Conservation (phyloP, 225 moss, liverwort and hornwort species). For the Thuidium tamariscinum region DNA sequence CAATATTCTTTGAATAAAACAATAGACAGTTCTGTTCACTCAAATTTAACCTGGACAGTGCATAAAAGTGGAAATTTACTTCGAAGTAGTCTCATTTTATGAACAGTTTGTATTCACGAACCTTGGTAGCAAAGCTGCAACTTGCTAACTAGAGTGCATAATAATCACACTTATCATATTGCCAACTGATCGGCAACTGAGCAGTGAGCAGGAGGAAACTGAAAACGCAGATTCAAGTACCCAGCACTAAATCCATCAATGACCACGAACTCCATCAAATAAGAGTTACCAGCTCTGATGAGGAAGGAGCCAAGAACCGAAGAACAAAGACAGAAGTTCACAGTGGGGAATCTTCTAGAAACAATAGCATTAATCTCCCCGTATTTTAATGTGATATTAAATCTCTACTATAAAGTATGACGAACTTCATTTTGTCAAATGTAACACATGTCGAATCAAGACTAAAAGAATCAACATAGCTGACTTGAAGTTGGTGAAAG, state of each 20-base stretch:
- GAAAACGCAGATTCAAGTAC: neutral
- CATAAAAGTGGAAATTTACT: neutral
- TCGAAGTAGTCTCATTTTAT: neutral
- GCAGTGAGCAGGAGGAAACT: neutral
- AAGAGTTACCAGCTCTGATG: neutral
- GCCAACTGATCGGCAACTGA: neutral
- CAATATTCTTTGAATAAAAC: too few relatives aligned
- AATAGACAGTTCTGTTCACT: neutral
- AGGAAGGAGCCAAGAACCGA: neutral
- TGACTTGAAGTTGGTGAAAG: neutral
- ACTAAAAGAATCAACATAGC: neutral
- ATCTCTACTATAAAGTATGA: neutral
- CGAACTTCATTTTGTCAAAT: neutral
- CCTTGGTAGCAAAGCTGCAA: neutral
- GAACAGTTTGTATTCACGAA: neutral
- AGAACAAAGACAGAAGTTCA: neutral
- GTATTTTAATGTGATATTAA: neutral
- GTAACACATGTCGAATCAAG: neutral
- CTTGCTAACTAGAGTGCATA: neutral
- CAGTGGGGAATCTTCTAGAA: neutral
- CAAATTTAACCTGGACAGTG: neutral
- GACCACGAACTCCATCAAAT: neutral
- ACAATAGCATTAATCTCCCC: neutral
- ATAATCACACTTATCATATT: neutral
- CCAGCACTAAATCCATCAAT: neutral